Conservation (phyloP, 2,329 filamentous ascomycete species). For the Xylariaceae sp. region DNA sequence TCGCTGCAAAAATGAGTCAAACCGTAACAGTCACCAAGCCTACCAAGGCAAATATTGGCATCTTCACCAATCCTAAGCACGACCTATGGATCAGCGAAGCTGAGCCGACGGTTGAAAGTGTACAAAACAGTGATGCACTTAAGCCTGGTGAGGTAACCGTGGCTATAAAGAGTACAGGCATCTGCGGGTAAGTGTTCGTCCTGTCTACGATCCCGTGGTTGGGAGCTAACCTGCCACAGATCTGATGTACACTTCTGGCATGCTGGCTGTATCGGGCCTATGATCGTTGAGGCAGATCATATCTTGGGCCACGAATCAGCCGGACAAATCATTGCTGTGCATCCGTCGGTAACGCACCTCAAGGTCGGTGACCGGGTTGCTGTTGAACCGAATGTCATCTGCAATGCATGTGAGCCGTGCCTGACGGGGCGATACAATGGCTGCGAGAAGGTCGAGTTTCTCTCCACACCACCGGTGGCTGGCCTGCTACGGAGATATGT, state of each 20-base stretch:
- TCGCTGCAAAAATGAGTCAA: slow-evolving; percentile 35
- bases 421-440: slow-evolving; percentile 94
- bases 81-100: slow-evolving; percentile 88
- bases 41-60: slow-evolving; percentile 87
- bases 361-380: slow-evolving; percentile 89
- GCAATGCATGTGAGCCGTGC: slow-evolving; percentile 88
- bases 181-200: slow-evolving; percentile 74
- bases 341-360: slow-evolving; percentile 78
- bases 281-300: slow-evolving; percentile 88
- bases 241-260: slow-evolving; percentile 99
- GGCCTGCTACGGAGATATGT: slow-evolving; percentile 90
- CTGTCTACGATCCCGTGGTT: neutral
- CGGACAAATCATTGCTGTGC: slow-evolving; percentile 80
- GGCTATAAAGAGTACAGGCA: slow-evolving; percentile 91
- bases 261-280: slow-evolving; percentile 90
- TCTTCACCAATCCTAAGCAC: slow-evolving; percentile 93
- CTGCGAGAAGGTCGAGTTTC: slow-evolving; percentile 83
- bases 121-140: slow-evolving; percentile 70
- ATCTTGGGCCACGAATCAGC: slow-evolving; percentile 95
- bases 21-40: slow-evolving; percentile 49
- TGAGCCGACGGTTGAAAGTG: slow-evolving; percentile 75
- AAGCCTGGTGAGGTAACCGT: slow-evolving; percentile 85
- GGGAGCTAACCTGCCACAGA: slow-evolving; percentile 50
- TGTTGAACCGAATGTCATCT: slow-evolving; percentile 93
- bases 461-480: slow-evolving; percentile 87